Percentiles rank a stretch among this genome's conserved stretches.
Evolutionary conservation across 371 early-diverging fungal species (phyloP).

Genomic region (Mortierella sp.): DNA sequence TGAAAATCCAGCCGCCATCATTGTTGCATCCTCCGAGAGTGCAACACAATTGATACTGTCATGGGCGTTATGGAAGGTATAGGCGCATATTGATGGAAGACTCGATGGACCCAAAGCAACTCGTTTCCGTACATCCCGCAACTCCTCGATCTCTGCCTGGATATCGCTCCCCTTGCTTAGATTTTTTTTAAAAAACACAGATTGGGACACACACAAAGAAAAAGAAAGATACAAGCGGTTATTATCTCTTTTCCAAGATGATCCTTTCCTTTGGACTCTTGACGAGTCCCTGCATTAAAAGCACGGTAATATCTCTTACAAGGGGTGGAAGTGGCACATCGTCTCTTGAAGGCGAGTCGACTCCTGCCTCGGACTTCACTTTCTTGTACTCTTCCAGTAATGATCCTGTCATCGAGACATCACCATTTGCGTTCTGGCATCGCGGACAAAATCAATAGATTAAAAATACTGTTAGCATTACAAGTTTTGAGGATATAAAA

Average conservation of each 20-base stretch:
- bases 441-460: background rate
- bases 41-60: slow-evolving; percentile 82
- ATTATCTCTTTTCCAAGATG: too few relatives aligned
- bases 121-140: slow-evolving; percentile 89
- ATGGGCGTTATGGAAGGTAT: slow-evolving; percentile 98
- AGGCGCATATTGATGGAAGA: slow-evolving; percentile 95
- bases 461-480: background rate
- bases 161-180: slow-evolving; percentile 81
- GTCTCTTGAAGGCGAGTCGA: slow-evolving; percentile 63
- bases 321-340: slow-evolving; percentile 78
- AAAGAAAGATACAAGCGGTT: too few relatives aligned
- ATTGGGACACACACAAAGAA: background rate
- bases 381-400: slow-evolving; percentile 58
- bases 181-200: background rate
- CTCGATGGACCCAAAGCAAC: slow-evolving; percentile 78
- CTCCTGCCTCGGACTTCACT: slow-evolving; percentile 57
- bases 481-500: background rate
- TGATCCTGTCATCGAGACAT: slow-evolving; percentile 27
- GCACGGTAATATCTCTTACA: slow-evolving; percentile 62
- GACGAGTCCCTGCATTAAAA: too few relatives aligned
- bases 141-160: slow-evolving; percentile 74
- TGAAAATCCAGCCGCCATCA: slow-evolving; percentile 88
- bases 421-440: slow-evolving; percentile 35
- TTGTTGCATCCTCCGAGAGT: slow-evolving; percentile 79
- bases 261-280: too few relatives aligned